Conservation (phyloP, 2,329 filamentous ascomycete species). For the Botrytis pseudocinerea region DNA sequence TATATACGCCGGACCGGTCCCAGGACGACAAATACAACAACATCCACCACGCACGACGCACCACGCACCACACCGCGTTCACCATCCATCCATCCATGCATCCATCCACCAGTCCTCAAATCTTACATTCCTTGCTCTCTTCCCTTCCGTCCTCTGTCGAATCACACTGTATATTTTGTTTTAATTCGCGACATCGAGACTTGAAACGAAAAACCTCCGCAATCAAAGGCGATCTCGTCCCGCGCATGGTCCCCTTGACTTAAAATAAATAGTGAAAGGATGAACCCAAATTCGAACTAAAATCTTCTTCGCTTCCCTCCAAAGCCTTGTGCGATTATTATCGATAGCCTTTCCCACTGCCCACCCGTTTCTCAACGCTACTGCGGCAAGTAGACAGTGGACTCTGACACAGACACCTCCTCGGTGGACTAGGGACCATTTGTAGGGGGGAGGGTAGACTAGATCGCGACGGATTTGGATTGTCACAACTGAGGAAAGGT, state of each 20-base stretch:
- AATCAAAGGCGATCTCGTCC: constrained; percentile 11
- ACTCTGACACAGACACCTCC: background rate
- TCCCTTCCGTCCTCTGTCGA: background rate
- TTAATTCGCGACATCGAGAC: background rate
- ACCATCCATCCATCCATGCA: background rate
- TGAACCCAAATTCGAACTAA: constrained; percentile 15
- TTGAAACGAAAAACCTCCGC: constrained; percentile 18
- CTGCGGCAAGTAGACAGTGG: background rate
- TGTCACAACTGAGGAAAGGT: background rate
- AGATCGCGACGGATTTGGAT: background rate
- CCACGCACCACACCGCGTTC: background rate
- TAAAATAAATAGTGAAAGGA: constrained; percentile 17
- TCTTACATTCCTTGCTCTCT: constrained; percentile 17
- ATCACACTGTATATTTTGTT: background rate
- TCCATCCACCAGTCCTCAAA: constrained; percentile 7
- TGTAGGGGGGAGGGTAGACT: constrained; percentile 14
- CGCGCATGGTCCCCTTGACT: constrained; percentile 13
- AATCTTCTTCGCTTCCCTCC: background rate
- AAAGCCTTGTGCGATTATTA: background rate
- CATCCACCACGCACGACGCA: background rate
- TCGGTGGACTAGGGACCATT: background rate
- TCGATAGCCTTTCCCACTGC: background rate
- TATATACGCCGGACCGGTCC: background rate
- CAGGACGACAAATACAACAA: background rate
- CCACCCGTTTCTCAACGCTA: constrained; percentile 20